Evolutionary conservation across 73 alveolate species (phyloP), one percentile per base, ranked within the genome.

Genomic region (Paramecium octaurelia): DNA sequence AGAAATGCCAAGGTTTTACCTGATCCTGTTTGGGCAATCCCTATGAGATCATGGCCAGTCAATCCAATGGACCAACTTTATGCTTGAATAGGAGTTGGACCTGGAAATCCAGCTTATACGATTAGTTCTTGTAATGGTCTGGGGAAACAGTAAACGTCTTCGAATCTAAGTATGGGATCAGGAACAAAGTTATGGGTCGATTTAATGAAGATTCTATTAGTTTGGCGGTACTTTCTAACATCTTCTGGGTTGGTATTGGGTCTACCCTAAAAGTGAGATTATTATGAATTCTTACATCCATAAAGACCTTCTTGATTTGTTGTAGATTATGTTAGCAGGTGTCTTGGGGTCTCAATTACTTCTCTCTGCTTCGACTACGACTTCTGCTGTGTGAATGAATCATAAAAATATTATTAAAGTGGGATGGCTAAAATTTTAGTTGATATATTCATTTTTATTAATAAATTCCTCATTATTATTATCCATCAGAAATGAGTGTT

Each of bases 1-100:
- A 97, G 92, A 94, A 94, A 97, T 42, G 99, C 93, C 42, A 97
- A 94, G 11, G 99, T 97, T 94, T 97, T 97, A 10, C 99, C 99
- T 24, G 97, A 93, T 24, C 99, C 99, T 18, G 99, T 97, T 71
- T 97, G 93, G 12, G 99, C 97, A 8, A 95, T 75, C 24, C 96
- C 98, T 35, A 97, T 97, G 4, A 97, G 71, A 92, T 96, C 99
- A 88, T 96, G 96, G 18, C 98, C 97, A 50, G 73, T 38, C 73
- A 93, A 71, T 14, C 73, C 86, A n/a, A 92, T 75, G 3, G 96
- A 86, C 85, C 90, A 85, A 35, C 92, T 27, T 57, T 86, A 86
- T 48, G 80, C 75, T 76, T 94, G 59, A 0, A 94, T 95, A 6
- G 97, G 95, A 12, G 95, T 60, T 27, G 95, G 97, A 42, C 50